Base-by-base conservation (phyloP, 345 rosid genomes). In the Punica granatum region DNA sequence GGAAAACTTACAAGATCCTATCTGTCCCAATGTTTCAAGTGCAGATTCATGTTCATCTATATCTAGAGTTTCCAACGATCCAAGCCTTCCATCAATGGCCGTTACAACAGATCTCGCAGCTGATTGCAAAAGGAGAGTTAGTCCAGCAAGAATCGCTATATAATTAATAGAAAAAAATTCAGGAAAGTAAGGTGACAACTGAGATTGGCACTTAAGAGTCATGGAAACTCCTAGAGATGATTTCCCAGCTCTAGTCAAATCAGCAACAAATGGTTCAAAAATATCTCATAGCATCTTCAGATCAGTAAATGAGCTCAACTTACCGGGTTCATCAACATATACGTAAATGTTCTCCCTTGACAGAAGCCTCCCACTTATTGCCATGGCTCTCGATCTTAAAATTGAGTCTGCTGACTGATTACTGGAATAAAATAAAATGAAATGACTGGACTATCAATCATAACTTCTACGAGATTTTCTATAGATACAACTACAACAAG, bases 1-100 rank as follows among this genome's bases (percentile, higher is more conserved):
- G 16, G 19, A 43, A 62, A 72, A 83, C 96, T 82, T 84, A 93
- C 98, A 80, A 35, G 78, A 81, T 48, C 98, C 98, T 67, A 90
- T 86, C 74, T 85, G 88, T 74, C 96, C 96, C 78, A 93, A 78
- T 65, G 96, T 88, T 76, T 90, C 98, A 74, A 93, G 74, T 62
- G 92, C 92, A 73, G 85, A 75, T 86, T 89, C 96, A 70, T 76
- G 76, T 78, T 86, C 96, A 75, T 89, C 79, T 28, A 73, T 10
- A 76, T 87, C 87, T 77, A 75, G 77, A 77, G 31, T 74, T 62
- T 74, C 85, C 44, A 63, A 72, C 7, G 77, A 69, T 66, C 75
- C 82, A 60, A 93, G 78, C 67, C 84, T 78, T 67, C 77, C 82
- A 79, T 79, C 86, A 80, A 93, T 81, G 69, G 90, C 88, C 64